Conservation (phyloP, 805 yeast genomes). For the Saccharomycopsis oosterbeekiorum region DNA sequence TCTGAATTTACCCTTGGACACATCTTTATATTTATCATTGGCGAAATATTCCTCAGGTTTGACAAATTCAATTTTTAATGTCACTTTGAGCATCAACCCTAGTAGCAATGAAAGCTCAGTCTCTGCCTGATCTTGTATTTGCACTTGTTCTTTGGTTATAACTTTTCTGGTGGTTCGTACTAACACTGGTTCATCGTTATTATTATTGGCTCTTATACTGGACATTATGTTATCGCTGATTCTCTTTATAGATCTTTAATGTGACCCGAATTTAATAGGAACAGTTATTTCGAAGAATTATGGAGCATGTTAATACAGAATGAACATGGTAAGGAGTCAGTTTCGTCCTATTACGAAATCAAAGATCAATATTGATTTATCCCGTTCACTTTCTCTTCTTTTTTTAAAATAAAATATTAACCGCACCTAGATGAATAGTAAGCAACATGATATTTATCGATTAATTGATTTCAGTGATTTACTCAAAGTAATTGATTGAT, state of each 20-base stretch:
- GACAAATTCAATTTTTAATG: background rate
- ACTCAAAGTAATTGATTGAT: too few relatives aligned
- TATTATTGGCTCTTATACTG: background rate
- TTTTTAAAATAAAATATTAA: too few relatives aligned
- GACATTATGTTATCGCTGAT: background rate
- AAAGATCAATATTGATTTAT: too few relatives aligned
- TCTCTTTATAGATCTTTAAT: background rate
- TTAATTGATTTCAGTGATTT: too few relatives aligned
- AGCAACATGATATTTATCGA: too few relatives aligned
- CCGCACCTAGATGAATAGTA: too few relatives aligned
- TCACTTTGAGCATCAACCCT: background rate
- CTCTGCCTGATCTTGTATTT: background rate
- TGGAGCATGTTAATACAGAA: too few relatives aligned
- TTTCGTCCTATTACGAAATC: too few relatives aligned
- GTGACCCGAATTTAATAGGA: too few relatives aligned
- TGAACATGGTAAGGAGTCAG: too few relatives aligned
- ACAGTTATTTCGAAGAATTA: too few relatives aligned
- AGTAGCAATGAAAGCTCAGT: background rate
- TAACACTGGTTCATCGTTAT: background rate
- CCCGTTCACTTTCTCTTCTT: too few relatives aligned
- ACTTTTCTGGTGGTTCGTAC: background rate
- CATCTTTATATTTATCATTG: background rate
- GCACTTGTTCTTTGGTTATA: background rate
- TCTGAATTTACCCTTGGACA: background rate
- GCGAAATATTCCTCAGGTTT: background rate